Evolutionary conservation across 1,284 basidiomycete genomes (phyloP), one percentile per base, ranked within the genome.

Genomic region (Ustilago crameri): DNA sequence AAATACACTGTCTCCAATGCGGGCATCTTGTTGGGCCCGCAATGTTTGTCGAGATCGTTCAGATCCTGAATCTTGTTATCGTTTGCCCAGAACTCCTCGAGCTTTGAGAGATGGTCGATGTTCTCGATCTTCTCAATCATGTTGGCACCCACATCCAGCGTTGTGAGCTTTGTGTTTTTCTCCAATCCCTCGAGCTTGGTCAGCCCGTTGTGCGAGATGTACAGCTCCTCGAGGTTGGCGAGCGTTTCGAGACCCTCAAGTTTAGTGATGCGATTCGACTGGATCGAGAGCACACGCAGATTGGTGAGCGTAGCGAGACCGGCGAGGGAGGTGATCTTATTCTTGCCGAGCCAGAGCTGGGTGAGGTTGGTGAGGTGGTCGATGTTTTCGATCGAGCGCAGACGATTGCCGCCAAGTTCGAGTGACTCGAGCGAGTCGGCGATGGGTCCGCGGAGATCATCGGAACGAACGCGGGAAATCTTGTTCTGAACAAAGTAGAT

Each of bases 401-500:
- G 89, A 76, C 88, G 88, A 83, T 98, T 98, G 0, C 95, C 94
- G 1, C 95, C 95, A 14, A 98, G 87, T 84, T 98, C 95, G 10
- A 98, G 85, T 77, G 92, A 95, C 49, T 88, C 88, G 59, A 98
- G 82, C 3, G 88, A 89, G n/a, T 78, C 77, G 0, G 86, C 85
- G 23, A 89, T 89, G 53, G 90, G 82, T 40, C 87, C 84, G 59
- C 87, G 84, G 9, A 94, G 84, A 42, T 90, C 87, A 14, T 87
- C 87, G 1, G 71, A 49, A 3, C 82, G 70, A 45, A 98, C 91
- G 58, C 88, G 88, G 7, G 89, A 88, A 75, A 98, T 95, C 85
- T 92, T 92, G 85, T 98, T 98, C 84, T 98, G 95, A 2, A 98
- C 93, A 77, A 98, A 93, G 85, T 93, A 98, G 22, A 96, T 86